Evolutionary conservation across 805 yeast genomes (phyloP), one percentile per base, ranked within the genome.

Genomic region (Cyberlindnera japonica): DNA sequence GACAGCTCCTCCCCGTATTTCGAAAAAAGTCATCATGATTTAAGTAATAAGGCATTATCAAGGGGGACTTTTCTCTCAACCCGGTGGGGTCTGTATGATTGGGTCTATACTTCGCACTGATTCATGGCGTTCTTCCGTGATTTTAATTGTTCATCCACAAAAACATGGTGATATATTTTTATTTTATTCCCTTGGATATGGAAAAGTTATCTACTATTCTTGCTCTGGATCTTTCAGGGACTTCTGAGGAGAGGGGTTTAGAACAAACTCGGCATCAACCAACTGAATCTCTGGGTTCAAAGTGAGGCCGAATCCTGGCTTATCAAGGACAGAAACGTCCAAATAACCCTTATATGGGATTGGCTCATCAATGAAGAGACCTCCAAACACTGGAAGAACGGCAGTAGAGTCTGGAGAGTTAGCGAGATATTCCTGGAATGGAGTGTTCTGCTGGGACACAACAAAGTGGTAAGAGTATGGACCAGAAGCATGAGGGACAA

Each of bases 401-500:
- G 65, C 51, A 34, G 55, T 59, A 8, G 74, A 64, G 45, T 72
- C 75, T 35, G 75, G 75, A 4, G 75, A 71, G 55, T 70, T 72
- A 40, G 74, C 72, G 37, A 72, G 57, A 45, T 72, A 72, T 53
- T 71, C 77, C 52, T 72, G 77, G 66, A 72, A 72, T 31, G 76
- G 76, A 22, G 77, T 70, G 53, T 72, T 71, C 45, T 63, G 63
- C 49, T 70, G 76, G 12, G 74, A 67, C 14, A 67, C 69, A 35
- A 71, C 75, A 48, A 71, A 71, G 51, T 71, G 76, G 55, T 72
- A 71, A 5, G 75, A 69, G 56, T 72, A 71, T 29, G 75, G 74
- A 43, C 77, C 76, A n/a, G 73, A 67, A 24, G 76, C 77, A 48
- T 72, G 77, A 25, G 75, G 75, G 40, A 72, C 77, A 33, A 72